phyloP scores from a whole-genome alignment of 805 yeast species.

The Saccharomycopsis synnaedendra region DNA sequence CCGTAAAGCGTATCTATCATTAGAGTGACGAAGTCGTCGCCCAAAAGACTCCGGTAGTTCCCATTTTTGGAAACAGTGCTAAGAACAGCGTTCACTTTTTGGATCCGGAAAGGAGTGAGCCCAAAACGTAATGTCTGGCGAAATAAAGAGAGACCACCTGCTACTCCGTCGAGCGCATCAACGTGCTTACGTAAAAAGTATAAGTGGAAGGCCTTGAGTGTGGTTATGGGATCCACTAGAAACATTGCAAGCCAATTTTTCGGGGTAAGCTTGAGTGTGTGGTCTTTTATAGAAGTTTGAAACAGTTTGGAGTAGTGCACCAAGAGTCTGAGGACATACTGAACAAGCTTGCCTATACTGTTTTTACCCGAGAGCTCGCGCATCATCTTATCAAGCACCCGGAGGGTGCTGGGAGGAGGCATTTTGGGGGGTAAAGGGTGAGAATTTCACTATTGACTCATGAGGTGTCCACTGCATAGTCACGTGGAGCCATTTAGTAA shows the following conservation, averaged over 20 bases:
- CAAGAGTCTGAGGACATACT: conserved; percentile 10
- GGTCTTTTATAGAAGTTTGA: not conserved
- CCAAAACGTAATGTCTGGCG: conserved; percentile 16
- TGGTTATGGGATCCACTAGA: too few relatives aligned
- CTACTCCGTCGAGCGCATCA: conserved; percentile 10
- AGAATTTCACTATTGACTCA: too few relatives aligned
- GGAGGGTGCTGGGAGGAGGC: not conserved
- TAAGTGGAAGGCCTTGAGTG: conserved; percentile 1
- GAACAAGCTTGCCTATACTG: conserved; percentile 12
- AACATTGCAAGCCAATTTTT: not conserved
- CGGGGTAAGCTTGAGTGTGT: too few relatives aligned
- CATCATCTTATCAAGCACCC: conserved; percentile 8
- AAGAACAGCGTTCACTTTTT: not conserved
- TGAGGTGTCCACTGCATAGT: too few relatives aligned
- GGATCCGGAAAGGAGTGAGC: conserved; percentile 14
- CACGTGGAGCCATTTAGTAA: too few relatives aligned
- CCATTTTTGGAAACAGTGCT: not conserved
- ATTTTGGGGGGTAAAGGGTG: too few relatives aligned
- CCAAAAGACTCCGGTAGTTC: not conserved
- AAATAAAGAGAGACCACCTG: conserved; percentile 13
- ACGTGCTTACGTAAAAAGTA: conserved; percentile 4
- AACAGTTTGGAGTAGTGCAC: conserved; percentile 7
- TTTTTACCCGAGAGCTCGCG: conserved; percentile 16
- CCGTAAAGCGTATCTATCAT: conserved; percentile 14
- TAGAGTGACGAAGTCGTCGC: conserved; percentile 7